Conservation (phyloP, 2,329 filamentous ascomycete species). For the Pseudocercospora vitis region DNA sequence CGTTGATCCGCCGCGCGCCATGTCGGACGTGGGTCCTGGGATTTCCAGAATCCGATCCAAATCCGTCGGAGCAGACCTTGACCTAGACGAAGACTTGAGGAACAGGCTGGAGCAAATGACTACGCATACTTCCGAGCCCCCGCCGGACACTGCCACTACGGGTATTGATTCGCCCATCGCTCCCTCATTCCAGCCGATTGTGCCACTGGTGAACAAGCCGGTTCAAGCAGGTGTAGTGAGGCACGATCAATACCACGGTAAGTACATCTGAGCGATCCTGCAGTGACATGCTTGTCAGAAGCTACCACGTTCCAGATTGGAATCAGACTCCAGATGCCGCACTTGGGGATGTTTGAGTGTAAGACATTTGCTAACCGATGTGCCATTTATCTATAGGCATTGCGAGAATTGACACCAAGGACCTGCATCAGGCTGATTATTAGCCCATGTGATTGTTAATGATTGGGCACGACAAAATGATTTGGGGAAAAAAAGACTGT, state of each 20-base stretch:
- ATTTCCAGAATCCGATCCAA: slow-evolving; percentile 25
- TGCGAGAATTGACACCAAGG: slow-evolving; percentile 39
- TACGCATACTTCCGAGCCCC: slow-evolving; percentile 19
- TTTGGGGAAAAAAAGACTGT: too few species aligned
- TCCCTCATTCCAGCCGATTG: slow-evolving; percentile 18
- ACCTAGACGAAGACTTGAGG: slow-evolving; percentile 19
- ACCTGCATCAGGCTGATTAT: slow-evolving; percentile 36
- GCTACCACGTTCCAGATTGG: too few species aligned
- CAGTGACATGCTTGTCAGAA: too few species aligned
- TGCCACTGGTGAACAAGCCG: slow-evolving; percentile 31
- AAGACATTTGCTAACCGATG: too few species aligned
- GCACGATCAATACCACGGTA: slow-evolving; percentile 47
- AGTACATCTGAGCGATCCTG: too few species aligned
- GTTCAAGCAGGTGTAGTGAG: slow-evolving; percentile 38
- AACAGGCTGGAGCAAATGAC: slow-evolving; percentile 23
- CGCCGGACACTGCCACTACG: slow-evolving; percentile 10
- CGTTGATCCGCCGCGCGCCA: slow-evolving; percentile 30
- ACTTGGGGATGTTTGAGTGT: too few species aligned
- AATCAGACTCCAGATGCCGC: too few species aligned
- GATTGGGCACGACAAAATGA: too few species aligned
- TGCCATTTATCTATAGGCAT: too few species aligned
- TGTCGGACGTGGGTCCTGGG: slow-evolving; percentile 32
- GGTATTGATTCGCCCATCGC: slow-evolving; percentile 33
- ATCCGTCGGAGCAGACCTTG: slow-evolving; percentile 24
- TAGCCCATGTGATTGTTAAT: not conserved